These are phyloP conservation scores for Jamesozyma piceae DNA, from an alignment of 805 yeast species.

Conservation along the genomic window DNA sequence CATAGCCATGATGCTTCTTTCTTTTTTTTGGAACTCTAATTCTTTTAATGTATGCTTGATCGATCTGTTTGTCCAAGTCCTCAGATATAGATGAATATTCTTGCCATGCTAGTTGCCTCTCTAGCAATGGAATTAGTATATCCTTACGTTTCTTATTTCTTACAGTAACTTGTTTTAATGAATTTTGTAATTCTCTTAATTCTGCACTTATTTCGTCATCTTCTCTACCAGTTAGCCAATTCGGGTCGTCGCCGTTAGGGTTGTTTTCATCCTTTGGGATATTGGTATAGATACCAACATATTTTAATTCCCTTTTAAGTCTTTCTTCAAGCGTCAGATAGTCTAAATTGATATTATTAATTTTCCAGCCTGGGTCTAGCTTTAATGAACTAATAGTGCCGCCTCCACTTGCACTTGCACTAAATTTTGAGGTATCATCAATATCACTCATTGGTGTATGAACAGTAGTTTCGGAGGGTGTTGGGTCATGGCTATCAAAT, in stretches of 20 bases:
- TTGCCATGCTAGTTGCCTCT: slow-evolving; percentile 89
- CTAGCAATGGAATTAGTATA: slow-evolving; percentile 58
- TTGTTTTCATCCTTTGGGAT: slow-evolving; percentile 28
- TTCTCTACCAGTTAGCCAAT: slow-evolving; percentile 71
- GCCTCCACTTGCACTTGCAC: slow-evolving; percentile 1
- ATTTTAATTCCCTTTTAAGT: slow-evolving; percentile 74
- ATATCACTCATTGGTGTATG: slow-evolving; percentile 17
- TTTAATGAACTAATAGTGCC: slow-evolving; percentile 28
- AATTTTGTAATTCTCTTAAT: slow-evolving; percentile 60
- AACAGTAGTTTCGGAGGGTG: slow-evolving; percentile 13
- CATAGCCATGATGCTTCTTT: slow-evolving; percentile 27
- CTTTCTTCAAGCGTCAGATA: slow-evolving; percentile 81
- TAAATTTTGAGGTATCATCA: slow-evolving; percentile 7
- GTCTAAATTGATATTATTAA: slow-evolving; percentile 43
- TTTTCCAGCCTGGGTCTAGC: slow-evolving; percentile 42
- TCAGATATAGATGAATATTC: slow-evolving; percentile 85
- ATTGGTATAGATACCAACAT: slow-evolving; percentile 81
- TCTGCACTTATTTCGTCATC: slow-evolving; percentile 93
- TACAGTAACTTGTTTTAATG: slow-evolving; percentile 49
- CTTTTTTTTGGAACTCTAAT: slow-evolving; percentile 56
- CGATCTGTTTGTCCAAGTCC: slow-evolving; percentile 93
- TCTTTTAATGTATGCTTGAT: slow-evolving; percentile 81
- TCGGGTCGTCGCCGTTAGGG: slow-evolving; percentile 29
- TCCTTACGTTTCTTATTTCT: slow-evolving; percentile 62
- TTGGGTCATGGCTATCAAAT: slow-evolving; percentile 11